These are phyloP conservation scores for Phytophthora syringae DNA, from an alignment of 352 stramenopile genomes.

Conservation along the genomic window DNA sequence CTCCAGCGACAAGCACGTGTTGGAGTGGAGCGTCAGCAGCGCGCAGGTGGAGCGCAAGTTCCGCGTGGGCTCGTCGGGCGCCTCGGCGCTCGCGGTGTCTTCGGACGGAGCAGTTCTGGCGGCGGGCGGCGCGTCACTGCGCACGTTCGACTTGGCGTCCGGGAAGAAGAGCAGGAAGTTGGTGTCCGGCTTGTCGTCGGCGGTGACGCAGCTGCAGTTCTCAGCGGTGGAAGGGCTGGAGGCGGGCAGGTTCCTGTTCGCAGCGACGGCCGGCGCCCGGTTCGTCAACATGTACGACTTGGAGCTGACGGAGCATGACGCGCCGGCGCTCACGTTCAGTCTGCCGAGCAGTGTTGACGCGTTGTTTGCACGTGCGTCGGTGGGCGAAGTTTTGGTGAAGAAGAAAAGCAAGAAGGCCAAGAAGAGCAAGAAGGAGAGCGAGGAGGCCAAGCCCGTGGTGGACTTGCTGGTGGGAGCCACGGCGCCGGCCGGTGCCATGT, in stretches of 20 bases:
- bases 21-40: constrained; percentile 78
- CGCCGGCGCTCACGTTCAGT: constrained; percentile 77
- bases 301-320: constrained; percentile 58
- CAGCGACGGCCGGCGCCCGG: constrained; percentile 68
- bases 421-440: constrained; percentile 46
- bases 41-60: constrained; percentile 69
- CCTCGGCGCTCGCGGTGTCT: constrained; percentile 70
- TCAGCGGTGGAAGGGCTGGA: constrained; percentile 36
- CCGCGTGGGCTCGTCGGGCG: constrained; percentile 60
- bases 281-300: constrained; percentile 91
- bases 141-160: constrained; percentile 77
- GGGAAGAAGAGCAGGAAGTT: constrained; percentile 85
- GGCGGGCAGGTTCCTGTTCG: constrained; percentile 74
- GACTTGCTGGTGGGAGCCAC: constrained; percentile 69
- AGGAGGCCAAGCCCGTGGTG: constrained; percentile 26
- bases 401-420: constrained; percentile 70
- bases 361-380: constrained; percentile 50
- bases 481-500: constrained; percentile 66
- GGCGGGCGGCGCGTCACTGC: constrained; percentile 66
- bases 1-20: constrained; percentile 76
- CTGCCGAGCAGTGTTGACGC: constrained; percentile 63
- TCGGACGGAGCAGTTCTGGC: constrained; percentile 68
- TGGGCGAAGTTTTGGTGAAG: constrained; percentile 28
- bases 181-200: constrained; percentile 73
- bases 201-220: constrained; percentile 76